A percentile compares a stretch with the other conserved stretches of the same genome.
These are phyloP conservation scores for Capsella rubella DNA, from an alignment of 441 rosid species.

Conservation along the genomic window DNA sequence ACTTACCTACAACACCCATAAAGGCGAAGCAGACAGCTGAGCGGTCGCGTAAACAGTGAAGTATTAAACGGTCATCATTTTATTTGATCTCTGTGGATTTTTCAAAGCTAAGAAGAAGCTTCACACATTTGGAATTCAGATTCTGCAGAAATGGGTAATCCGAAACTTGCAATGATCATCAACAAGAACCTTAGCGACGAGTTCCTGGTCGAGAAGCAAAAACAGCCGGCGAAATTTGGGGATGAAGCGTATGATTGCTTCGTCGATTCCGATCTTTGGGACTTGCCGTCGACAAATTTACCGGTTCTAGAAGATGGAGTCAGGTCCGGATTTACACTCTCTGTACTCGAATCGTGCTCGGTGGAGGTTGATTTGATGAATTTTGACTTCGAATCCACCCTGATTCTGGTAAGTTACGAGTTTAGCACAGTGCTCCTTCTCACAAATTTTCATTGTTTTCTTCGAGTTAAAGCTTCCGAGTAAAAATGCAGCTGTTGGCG, in stretches of 20 bases:
- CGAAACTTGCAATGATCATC: constrained; percentile 64
- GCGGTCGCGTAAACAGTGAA: not conserved
- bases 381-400: constrained; percentile 53
- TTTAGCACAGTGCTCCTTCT: not conserved
- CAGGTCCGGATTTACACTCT: constrained; percentile 36
- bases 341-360: constrained; percentile 46
- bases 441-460: constrained; percentile 1
- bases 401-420: constrained; percentile 51
- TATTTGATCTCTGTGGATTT: not conserved
- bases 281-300: constrained; percentile 70
- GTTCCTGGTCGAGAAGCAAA: constrained; percentile 66
- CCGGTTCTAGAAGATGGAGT: constrained; percentile 37
- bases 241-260: constrained; percentile 70
- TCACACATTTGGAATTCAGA: not conserved
- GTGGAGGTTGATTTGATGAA: constrained; percentile 50
- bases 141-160: constrained; percentile 51
- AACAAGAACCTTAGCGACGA: constrained; percentile 43
- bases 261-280: constrained; percentile 83
- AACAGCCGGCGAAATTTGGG: constrained; percentile 60
- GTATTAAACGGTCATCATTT: not conserved
- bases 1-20: not conserved
- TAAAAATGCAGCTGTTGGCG: constrained; percentile 55
- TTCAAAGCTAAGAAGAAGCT: not conserved
- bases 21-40: not conserved
- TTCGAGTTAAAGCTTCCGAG: not conserved